Conservation (phyloP, 2,329 filamentous ascomycete species). For the Cercospora brassicicola region DNA sequence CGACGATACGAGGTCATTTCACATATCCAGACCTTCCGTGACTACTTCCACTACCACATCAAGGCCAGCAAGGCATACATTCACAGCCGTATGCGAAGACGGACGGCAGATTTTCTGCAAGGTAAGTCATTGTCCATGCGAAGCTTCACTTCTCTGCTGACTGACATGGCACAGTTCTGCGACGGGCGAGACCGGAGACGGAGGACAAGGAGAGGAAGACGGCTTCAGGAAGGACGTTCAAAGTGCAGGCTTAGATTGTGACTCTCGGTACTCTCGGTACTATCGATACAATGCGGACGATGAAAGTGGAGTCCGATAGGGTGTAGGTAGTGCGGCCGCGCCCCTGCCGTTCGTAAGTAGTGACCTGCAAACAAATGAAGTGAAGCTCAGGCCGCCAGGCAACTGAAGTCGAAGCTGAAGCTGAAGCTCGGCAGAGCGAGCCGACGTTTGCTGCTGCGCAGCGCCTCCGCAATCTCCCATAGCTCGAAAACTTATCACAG, state of each 20-base stretch:
- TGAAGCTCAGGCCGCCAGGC: background rate
- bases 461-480: too few species aligned
- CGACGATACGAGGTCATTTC: conserved; percentile 94
- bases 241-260: conserved; percentile 53
- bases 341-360: background rate
- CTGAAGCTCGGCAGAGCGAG: background rate
- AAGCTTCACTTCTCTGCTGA: background rate
- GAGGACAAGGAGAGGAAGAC: conserved; percentile 99
- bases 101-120: conserved; percentile 97
- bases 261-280: too few species aligned
- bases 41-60: conserved; percentile 99
- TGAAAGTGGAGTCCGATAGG: background rate
- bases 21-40: conserved; percentile 98
- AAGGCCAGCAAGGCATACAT: conserved; percentile 99
- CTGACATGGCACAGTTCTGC: conserved; percentile 66
- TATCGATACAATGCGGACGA: background rate
- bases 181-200: conserved; percentile 88
- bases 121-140: conserved; percentile 50
- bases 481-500: too few species aligned
- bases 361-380: background rate
- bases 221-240: conserved; percentile 91
- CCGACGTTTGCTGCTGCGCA: too few species aligned
- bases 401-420: background rate
- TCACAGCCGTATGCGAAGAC: conserved; percentile 94
- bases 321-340: background rate